Evolutionary conservation across 208 protist species (phyloP), one percentile per base, ranked within the genome.

Genomic region (Vickermania ingenoplastis): DNA sequence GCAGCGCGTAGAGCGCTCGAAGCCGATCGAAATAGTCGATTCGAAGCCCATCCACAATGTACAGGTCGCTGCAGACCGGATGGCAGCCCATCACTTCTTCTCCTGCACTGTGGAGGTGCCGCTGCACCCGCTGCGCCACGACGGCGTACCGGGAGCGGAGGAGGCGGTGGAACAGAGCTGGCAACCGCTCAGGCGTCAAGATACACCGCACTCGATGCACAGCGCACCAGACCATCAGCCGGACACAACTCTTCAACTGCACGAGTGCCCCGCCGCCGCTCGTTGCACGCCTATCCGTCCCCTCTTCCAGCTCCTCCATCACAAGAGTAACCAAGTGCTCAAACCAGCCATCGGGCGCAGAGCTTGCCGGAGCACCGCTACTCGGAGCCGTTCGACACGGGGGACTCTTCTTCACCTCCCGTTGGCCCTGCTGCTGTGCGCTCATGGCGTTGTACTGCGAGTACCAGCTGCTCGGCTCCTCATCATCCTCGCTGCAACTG

Each of bases 161-260:
- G 53, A 81, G 83, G 0, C 36, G 31, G 53, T 75, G 73, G 17
- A 86, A 60, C 1, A 80, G 56, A 2, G 62, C 50, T 2, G 83
- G 83, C 22, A 64, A 65, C 49, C 70, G 62, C 59, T 83, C 81
- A 13, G 83, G 73, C 1, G 83, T 85, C 23, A 84, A 5, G 24
- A 90, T 65, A 0, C 77, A 67, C 14, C 57, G 52, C 36, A 80
- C 65, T 7, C 45, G 63, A 49, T 79, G 36, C 7, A 45, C 11
- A 7, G 36, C 36, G 17, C 36, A 45, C 36, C 36, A 45, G 11
- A 45, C 36, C 36, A 45, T n/a, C 36, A 45, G 11, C 11, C 36
- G 36, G 36, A 45, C 17, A 7, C 11, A 7, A 45, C 17, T 45
- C 36, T 45, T 45, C 17, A 17, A 7, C 36, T 7, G 36, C 36